Percentiles rank a stretch among this genome's conserved stretches.
These are phyloP conservation scores for Setaria italica DNA, from an alignment of 202 grass and related monocot genomes.

Conservation along the genomic window DNA sequence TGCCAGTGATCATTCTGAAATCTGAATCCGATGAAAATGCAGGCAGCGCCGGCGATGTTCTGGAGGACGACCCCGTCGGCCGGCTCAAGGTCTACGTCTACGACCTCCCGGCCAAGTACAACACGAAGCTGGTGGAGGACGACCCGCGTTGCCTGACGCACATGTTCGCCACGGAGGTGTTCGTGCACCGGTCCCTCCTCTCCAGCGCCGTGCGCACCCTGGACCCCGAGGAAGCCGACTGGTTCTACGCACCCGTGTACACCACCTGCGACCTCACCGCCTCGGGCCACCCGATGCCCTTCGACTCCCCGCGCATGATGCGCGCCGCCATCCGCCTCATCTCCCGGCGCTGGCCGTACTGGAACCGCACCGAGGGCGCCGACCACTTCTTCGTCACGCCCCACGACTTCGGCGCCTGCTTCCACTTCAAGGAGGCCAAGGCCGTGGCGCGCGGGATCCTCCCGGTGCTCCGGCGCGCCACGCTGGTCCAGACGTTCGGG, in stretches of 20 bases:
- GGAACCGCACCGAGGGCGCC: slow-evolving; percentile 73
- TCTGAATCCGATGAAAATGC: background rate
- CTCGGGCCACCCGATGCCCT: slow-evolving; percentile 68
- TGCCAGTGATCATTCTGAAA: no score
- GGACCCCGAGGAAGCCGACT: slow-evolving; percentile 72
- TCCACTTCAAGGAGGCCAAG: slow-evolving; percentile 67
- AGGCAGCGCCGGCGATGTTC: slow-evolving; percentile 69
- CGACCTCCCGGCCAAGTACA: slow-evolving; percentile 71
- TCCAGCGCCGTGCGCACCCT: slow-evolving; percentile 67
- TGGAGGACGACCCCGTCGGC: slow-evolving; percentile 70
- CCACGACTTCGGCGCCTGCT: slow-evolving; percentile 93
- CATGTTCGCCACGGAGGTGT: slow-evolving; percentile 86
- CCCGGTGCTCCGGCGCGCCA: slow-evolving; percentile 53
- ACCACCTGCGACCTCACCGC: slow-evolving; percentile 73
- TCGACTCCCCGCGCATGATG: slow-evolving; percentile 76
- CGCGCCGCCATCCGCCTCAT: slow-evolving; percentile 57
- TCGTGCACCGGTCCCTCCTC: slow-evolving; percentile 78
- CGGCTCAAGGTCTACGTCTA: slow-evolving; percentile 80
- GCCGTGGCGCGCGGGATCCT: slow-evolving; percentile 55
- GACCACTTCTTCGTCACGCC: slow-evolving; percentile 88
- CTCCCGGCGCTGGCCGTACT: slow-evolving; percentile 55
- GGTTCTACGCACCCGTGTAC: slow-evolving; percentile 83
- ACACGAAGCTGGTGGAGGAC: slow-evolving; percentile 54
- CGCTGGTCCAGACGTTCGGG: slow-evolving; percentile 68
- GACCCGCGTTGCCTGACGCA: slow-evolving; percentile 70